These are phyloP conservation scores for Spatholobus suberectus DNA, from an alignment of 306 rosid species.

Conservation along the genomic window DNA sequence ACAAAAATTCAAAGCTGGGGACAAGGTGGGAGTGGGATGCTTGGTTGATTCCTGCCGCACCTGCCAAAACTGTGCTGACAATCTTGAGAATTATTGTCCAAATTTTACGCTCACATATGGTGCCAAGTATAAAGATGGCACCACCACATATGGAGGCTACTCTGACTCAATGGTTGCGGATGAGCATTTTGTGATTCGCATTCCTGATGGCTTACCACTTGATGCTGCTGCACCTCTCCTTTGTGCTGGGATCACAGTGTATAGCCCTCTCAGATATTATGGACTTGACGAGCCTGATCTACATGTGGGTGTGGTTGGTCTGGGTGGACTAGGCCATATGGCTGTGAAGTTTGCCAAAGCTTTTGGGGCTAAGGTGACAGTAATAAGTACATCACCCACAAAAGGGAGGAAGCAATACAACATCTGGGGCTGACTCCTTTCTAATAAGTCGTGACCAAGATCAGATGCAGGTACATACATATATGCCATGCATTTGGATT, in stretches of 20 bases:
- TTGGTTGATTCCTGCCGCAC: slow-evolving; percentile 55
- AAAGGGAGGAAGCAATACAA: slow-evolving; percentile 55
- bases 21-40: slow-evolving; percentile 62
- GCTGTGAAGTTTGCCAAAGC: slow-evolving; percentile 69
- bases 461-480: slow-evolving; percentile 52
- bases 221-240: slow-evolving; percentile 65
- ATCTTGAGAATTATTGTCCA: slow-evolving; percentile 61
- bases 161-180: slow-evolving; percentile 58
- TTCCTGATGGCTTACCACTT: slow-evolving; percentile 54
- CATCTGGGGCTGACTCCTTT: slow-evolving; percentile 55
- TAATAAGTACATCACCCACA: slow-evolving; percentile 61
- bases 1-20: slow-evolving; percentile 54
- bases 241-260: slow-evolving; percentile 69
- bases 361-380: slow-evolving; percentile 58
- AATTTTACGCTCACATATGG: slow-evolving; percentile 20
- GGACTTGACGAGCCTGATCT: slow-evolving; percentile 59
- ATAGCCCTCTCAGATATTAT: slow-evolving; percentile 56
- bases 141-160: slow-evolving; percentile 60
- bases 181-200: slow-evolving; percentile 45
- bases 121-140: slow-evolving; percentile 46
- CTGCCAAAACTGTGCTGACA: slow-evolving; percentile 46
- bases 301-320: slow-evolving; percentile 60
- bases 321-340: slow-evolving; percentile 66
- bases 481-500: not conserved
- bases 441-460: slow-evolving; percentile 51